phyloP scores from a whole-genome alignment of 148 eudicot genomes.

The Pharnaceum exiguum region DNA sequence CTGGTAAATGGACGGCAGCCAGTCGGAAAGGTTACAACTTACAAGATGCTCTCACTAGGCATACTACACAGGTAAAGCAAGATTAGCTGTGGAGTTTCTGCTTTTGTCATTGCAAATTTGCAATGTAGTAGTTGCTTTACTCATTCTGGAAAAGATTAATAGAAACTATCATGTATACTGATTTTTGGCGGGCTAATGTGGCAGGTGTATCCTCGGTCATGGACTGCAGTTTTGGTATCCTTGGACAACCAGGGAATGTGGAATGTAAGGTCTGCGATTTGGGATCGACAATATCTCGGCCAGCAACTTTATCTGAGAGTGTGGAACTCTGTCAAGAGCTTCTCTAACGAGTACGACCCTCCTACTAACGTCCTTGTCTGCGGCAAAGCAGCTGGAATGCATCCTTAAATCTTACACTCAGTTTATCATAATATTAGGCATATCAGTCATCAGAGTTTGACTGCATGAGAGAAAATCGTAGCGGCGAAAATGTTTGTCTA shows the following conservation, averaged over 20 bases:
- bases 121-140: neutral
- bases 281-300: slow-evolving; percentile 56
- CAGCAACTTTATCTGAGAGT: slow-evolving; percentile 65
- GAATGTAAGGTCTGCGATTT: slow-evolving; percentile 58
- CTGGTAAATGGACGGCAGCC: slow-evolving; percentile 65
- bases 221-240: slow-evolving; percentile 59
- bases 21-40: slow-evolving; percentile 45
- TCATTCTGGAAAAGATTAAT: no score
- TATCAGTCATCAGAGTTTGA: slow-evolving; percentile 45
- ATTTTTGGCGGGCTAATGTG: no score
- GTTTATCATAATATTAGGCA: neutral
- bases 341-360: slow-evolving; percentile 42
- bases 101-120: neutral
- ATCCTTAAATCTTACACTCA: slow-evolving; percentile 5
- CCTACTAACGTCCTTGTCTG: slow-evolving; percentile 51
- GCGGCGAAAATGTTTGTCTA: neutral
- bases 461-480: slow-evolving; percentile 13
- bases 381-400: slow-evolving; percentile 50
- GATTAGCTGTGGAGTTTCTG: neutral
- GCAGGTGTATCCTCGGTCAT: slow-evolving; percentile 63
- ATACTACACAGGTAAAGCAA: slow-evolving; percentile 47
- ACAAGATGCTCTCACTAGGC: slow-evolving; percentile 54
- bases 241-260: slow-evolving; percentile 81
- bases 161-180: neutral
- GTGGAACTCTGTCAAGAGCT: slow-evolving; percentile 34